Conservation (phyloP, 768 basidiomycete genomes). For the Scleroderma bovista region DNA sequence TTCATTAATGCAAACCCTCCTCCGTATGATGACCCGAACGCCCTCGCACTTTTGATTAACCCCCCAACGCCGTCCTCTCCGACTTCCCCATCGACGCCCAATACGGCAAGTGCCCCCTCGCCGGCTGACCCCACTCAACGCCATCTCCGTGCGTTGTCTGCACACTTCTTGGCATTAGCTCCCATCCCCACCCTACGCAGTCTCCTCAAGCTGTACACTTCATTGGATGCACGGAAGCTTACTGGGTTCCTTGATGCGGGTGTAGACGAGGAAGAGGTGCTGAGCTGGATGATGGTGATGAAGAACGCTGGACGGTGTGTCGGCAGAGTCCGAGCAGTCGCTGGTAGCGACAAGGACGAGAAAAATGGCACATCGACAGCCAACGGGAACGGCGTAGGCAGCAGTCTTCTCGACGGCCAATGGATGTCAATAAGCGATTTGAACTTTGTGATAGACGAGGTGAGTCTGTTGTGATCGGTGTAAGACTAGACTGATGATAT, state of each 20-base stretch:
- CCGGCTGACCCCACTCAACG: slow-evolving; percentile 69
- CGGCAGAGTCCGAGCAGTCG: slow-evolving; percentile 35
- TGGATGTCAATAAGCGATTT: slow-evolving; percentile 87
- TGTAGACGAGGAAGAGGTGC: slow-evolving; percentile 86
- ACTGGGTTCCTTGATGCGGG: slow-evolving; percentile 76
- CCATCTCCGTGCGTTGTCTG: slow-evolving; percentile 79
- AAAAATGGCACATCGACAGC: slow-evolving; percentile 9
- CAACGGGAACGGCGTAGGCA: slow-evolving; percentile 27
- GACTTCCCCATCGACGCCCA: slow-evolving; percentile 15
- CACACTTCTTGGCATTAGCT: slow-evolving; percentile 70
- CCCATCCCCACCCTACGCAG: slow-evolving; percentile 83
- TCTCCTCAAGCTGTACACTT: slow-evolving; percentile 93
- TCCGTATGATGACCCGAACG: slow-evolving; percentile 77
- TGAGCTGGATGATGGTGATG: slow-evolving; percentile 96
- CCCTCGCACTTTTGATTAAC: slow-evolving; percentile 48
- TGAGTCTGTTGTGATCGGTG: slow-evolving; percentile 30
- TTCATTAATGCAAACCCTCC: slow-evolving; percentile 95
- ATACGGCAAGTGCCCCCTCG: slow-evolving; percentile 16
- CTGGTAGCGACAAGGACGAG: slow-evolving; percentile 41
- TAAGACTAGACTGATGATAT: background rate
- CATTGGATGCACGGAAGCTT: slow-evolving; percentile 85
- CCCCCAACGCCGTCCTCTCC: slow-evolving; percentile 32
- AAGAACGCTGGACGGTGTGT: slow-evolving; percentile 82
- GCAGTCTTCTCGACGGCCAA: slow-evolving; percentile 75
- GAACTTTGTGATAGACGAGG: slow-evolving; percentile 94